Percentiles rank a stretch among this genome's conserved stretches.
phyloP scores from a whole-genome alignment of 345 rosid species.

The Eucalyptus leucophloia region DNA sequence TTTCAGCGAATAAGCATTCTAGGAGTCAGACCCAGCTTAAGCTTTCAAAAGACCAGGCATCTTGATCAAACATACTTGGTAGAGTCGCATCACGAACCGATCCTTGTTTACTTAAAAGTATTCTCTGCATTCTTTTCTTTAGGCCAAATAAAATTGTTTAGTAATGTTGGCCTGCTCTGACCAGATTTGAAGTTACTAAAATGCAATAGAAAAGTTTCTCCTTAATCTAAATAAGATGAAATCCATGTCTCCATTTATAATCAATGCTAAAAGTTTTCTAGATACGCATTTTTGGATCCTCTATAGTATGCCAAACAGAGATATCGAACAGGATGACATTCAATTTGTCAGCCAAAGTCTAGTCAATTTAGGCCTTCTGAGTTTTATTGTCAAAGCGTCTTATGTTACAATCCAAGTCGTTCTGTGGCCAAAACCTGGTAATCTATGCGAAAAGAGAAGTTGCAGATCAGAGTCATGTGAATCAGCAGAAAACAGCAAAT shows the following conservation, averaged over 20 bases:
- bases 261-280: not conserved
- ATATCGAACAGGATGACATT: not conserved
- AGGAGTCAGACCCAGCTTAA: not conserved
- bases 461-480: not conserved
- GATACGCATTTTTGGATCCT: not conserved
- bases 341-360: not conserved
- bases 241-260: not conserved
- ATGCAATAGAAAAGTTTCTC: not conserved
- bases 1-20: conserved; percentile 6
- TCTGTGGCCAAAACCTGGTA: not conserved
- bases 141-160: not conserved
- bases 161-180: not conserved
- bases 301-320: not conserved
- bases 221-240: not conserved
- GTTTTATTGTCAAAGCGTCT: not conserved
- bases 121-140: not conserved
- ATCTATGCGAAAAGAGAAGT: not conserved
- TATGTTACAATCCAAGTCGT: not conserved
- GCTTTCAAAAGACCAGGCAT: not conserved
- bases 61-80: not conserved
- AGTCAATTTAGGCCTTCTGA: not conserved
- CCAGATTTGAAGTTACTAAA: not conserved
- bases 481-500: not conserved
- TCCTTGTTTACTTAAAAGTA: not conserved
- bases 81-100: not conserved